A percentile compares a stretch with the other conserved stretches of the same genome.
Conservation (phyloP, 2,329 filamentous ascomycete genomes). For the Colletotrichum australisinense region DNA sequence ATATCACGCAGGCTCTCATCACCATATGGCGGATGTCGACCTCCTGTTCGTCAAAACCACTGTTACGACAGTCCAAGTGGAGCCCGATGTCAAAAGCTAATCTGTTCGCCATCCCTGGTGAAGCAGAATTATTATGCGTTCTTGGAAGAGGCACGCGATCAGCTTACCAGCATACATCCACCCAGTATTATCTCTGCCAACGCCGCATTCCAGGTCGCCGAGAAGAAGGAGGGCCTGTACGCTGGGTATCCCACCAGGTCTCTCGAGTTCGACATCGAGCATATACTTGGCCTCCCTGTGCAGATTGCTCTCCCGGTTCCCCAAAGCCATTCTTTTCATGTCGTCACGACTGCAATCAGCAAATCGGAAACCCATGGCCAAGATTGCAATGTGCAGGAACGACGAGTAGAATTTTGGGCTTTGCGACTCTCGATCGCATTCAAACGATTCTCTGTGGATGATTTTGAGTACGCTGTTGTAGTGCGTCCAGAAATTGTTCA, state of each 20-base stretch:
- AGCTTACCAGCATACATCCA: constrained; percentile 65
- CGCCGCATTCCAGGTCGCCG: constrained; percentile 64
- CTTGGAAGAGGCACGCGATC: constrained; percentile 28
- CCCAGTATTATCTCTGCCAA: constrained; percentile 63
- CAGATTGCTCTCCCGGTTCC: constrained; percentile 61
- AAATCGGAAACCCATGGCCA: constrained; percentile 64
- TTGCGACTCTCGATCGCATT: constrained; percentile 57
- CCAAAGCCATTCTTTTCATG: constrained; percentile 58
- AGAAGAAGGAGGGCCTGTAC: constrained; percentile 64
- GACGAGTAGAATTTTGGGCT: constrained; percentile 61
- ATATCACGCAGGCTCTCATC: constrained; percentile 63
- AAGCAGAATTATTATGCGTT: constrained; percentile 28
- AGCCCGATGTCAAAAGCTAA: constrained; percentile 61
- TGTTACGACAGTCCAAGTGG: constrained; percentile 56
- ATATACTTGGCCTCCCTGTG: constrained; percentile 66
- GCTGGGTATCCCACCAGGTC: constrained; percentile 62
- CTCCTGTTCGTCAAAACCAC: constrained; percentile 58
- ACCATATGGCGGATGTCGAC: constrained; percentile 61
- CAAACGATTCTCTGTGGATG: constrained; percentile 61
- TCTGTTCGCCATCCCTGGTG: constrained; percentile 54
- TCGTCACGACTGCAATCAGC: constrained; percentile 61
- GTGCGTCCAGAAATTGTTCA: constrained; percentile 62
- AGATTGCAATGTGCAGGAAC: constrained; percentile 62
- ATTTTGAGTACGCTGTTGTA: constrained; percentile 63
- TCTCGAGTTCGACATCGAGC: constrained; percentile 64